Percentiles rank a stretch among this genome's conserved stretches.
phyloP scores from a whole-genome alignment of 257 asterid genomes.

The Solanum sejunctum region DNA sequence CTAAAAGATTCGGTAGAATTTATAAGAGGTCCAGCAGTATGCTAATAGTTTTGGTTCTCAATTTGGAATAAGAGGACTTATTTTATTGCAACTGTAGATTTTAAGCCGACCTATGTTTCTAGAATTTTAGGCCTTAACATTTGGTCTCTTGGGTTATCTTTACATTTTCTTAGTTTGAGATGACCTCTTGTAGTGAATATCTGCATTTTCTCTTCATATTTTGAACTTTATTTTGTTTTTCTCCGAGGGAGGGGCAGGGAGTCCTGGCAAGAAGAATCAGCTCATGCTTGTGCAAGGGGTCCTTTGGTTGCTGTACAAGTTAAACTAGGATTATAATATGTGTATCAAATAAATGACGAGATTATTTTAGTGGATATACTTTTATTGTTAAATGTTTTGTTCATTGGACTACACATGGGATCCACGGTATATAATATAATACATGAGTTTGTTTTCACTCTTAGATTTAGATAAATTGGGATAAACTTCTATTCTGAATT shows the following conservation, averaged over 20 bases:
- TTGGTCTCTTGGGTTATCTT: neutral
- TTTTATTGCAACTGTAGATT: neutral
- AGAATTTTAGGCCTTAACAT: neutral
- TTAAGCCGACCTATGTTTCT: neutral
- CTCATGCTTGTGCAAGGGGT: neutral
- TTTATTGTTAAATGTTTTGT: neutral
- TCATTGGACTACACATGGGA: neutral
- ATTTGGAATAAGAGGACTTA: neutral
- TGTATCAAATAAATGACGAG: neutral
- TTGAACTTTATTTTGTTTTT: neutral
- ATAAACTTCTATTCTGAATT: neutral
- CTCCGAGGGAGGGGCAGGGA: neutral
- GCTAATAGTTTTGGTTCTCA: neutral
- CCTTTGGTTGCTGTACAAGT: neutral
- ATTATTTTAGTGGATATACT: neutral
- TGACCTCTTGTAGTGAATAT: neutral
- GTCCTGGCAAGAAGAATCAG: neutral
- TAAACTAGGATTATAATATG: neutral
- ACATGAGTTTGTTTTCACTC: neutral
- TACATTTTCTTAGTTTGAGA: neutral
- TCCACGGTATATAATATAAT: neutral
- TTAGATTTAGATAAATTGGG: neutral
- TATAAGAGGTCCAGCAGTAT: neutral
- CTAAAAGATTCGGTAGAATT: neutral
- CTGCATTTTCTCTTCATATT: neutral